Evolutionary conservation across 495 filamentous ascomycete genomes (phyloP), one percentile per base, ranked within the genome.

Genomic region (Talaromyces thailandensis): DNA sequence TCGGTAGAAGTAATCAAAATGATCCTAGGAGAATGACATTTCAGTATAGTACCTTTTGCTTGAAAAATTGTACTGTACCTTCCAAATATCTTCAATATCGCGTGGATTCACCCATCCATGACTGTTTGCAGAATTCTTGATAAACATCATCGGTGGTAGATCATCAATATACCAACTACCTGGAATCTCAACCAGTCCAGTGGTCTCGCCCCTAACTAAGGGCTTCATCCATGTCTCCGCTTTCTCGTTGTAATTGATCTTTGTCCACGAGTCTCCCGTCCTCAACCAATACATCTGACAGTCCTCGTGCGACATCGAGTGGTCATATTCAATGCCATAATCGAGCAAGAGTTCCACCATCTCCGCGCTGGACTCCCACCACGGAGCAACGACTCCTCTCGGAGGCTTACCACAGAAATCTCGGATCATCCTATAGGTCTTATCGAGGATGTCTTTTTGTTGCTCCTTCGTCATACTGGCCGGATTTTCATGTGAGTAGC

Each of bases 351-450:
- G 75, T 50, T 88, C 82, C 1, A 86, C 83, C 53, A 85, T 84
- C 67, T 91, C 88, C 55, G 81, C 77, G 64, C 76, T 82, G 4
- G 84, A 86, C 63, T 88, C 83, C 88, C 87, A 92, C 78, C 78
- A 82, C 0, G 83, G 84, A 16, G 84, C 84, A 2, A 90, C 88
- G 51, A 81, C 84, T 2, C 88, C 87, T 6, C 86, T 73, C 0
- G 88, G 90, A 3, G 88, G 85, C 72, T 91, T 91, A 11, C 87
- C 86, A 60, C 84, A 87, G 73, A 92, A 92, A 0, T 88, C 82
- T 0, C 82, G 88, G 23, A 93, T 77, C 68, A 91, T 78, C 29
- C 79, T 79, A 71, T 86, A 91, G 1, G 87, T 91, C 73, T 91
- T 89, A 64, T 91, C 88, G 16, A 93, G 79, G 51, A 92, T 84